Percentiles rank a stretch among this genome's conserved stretches.
Conservation (phyloP, 257 asterid genomes). For the Scutellaria barbata region DNA sequence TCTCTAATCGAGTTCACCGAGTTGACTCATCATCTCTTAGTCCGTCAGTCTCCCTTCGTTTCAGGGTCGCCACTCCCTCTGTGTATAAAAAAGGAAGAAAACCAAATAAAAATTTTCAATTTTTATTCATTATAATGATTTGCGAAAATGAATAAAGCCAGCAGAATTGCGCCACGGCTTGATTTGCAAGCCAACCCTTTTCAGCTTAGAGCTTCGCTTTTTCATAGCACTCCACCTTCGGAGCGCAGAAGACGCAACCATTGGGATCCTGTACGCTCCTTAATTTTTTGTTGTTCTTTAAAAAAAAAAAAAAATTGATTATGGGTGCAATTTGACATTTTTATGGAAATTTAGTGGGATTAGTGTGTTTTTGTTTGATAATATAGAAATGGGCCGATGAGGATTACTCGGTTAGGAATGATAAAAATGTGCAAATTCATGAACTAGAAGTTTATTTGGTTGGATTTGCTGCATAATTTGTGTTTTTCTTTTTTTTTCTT, state of each 20-base stretch:
- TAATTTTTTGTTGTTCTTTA: background rate
- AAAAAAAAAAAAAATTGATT: conserved; percentile 4
- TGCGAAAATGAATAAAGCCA: conserved; percentile 57
- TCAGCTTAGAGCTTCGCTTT: conserved; percentile 50
- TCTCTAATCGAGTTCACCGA: conserved; percentile 27
- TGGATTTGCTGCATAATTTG: conserved; percentile 22
- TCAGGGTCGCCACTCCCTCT: conserved; percentile 42
- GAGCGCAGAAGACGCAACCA: conserved; percentile 70
- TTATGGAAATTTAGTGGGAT: background rate
- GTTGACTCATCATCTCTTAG: conserved; percentile 27
- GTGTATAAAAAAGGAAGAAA: background rate
- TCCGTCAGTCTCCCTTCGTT: conserved; percentile 32
- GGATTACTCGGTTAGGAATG: background rate
- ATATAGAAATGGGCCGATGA: background rate
- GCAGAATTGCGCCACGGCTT: conserved; percentile 52
- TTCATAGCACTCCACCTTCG: conserved; percentile 69
- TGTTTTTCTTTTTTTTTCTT: conserved; percentile 28
- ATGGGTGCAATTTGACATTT: conserved; percentile 25
- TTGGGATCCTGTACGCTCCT: conserved; percentile 66
- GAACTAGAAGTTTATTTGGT: conserved; percentile 1
- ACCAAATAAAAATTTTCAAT: background rate
- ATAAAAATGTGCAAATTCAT: conserved; percentile 11
- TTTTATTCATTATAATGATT: conserved; percentile 38
- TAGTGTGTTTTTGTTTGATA: background rate
- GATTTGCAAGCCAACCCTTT: conserved; percentile 55